These are phyloP conservation scores for Populus hybrid DNA, from an alignment of 441 rosid species.

Conservation along the genomic window DNA sequence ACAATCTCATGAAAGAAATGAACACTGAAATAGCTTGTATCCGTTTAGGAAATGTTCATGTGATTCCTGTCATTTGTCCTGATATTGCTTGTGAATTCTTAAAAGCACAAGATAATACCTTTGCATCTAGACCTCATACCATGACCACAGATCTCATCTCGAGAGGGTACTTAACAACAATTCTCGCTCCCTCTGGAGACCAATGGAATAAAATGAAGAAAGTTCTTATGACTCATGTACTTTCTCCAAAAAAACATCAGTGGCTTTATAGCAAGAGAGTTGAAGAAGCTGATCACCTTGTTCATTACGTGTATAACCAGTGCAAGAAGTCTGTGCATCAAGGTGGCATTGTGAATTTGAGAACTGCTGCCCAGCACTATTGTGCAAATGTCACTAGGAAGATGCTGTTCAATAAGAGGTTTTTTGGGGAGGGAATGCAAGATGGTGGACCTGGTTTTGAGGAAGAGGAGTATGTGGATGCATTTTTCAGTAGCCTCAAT, in stretches of 20 bases:
- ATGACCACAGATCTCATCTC: constrained; percentile 14
- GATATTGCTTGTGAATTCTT: constrained; percentile 45
- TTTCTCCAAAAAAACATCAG: constrained; percentile 26
- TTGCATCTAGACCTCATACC: constrained; percentile 38
- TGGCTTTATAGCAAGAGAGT: constrained; percentile 27
- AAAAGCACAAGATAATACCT: constrained; percentile 40
- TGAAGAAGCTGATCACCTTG: constrained; percentile 51
- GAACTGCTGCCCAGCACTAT: constrained; percentile 34
- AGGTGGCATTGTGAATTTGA: constrained; percentile 28
- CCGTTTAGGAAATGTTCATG: constrained; percentile 43
- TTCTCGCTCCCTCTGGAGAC: constrained; percentile 29
- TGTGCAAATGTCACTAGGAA: constrained; percentile 44
- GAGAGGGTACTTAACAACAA: constrained; percentile 26
- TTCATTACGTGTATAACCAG: constrained; percentile 29
- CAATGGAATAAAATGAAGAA: constrained; percentile 67
- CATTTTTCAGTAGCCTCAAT: constrained; percentile 34
- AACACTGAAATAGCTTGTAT: constrained; percentile 52
- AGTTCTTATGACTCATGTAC: constrained; percentile 32
- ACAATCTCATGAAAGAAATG: constrained; percentile 40
- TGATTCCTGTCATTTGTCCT: constrained; percentile 48
- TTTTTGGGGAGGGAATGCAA: constrained; percentile 34
- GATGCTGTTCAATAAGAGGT: constrained; percentile 38
- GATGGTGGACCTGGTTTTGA: constrained; percentile 47
- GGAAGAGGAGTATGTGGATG: constrained; percentile 45
- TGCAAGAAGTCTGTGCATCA: constrained; percentile 8